Evolutionary conservation across 1,284 basidiomycete genomes (phyloP).

Genomic region (Cryptococcus floricola): DNA sequence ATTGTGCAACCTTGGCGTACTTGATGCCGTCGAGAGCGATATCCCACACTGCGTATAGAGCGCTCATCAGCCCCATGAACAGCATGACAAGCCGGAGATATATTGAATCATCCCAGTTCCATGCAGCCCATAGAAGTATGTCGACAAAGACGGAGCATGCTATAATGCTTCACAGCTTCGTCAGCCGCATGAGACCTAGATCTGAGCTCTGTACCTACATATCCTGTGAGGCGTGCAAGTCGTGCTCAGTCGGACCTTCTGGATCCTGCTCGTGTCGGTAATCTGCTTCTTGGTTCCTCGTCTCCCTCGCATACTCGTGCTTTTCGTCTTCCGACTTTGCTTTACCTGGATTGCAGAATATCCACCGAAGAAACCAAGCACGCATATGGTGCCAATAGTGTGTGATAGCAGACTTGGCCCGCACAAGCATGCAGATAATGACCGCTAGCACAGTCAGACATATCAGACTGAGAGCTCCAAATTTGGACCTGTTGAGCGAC

Average conservation of each 20-base stretch:
- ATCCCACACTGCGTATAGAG: conserved; percentile 34
- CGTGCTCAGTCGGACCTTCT: conserved; percentile 12
- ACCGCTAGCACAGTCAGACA: conserved; percentile 6
- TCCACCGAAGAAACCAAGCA: conserved; percentile 5
- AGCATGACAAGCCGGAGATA: conserved; percentile 33
- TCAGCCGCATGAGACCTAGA: not conserved
- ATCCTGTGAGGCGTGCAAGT: conserved; percentile 15
- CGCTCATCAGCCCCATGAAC: conserved; percentile 29
- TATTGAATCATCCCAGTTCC: conserved; percentile 33
- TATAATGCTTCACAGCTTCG: conserved; percentile 12
- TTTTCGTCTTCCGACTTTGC: conserved; percentile 2
- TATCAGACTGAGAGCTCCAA: conserved; percentile 9
- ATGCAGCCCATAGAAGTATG: conserved; percentile 13
- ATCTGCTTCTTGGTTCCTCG: conserved; percentile 8
- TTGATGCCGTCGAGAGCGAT: conserved; percentile 27
- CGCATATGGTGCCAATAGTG: conserved; percentile 6
- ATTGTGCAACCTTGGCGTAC: conserved; percentile 13
- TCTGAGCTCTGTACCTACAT: conserved; percentile 10
- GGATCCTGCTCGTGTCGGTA: conserved; percentile 9
- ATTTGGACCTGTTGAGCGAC: conserved; percentile 10
- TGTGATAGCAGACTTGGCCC: conserved; percentile 8
- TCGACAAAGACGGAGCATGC: conserved; percentile 11
- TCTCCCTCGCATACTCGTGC: conserved; percentile 3
- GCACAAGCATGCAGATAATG: conserved; percentile 9
- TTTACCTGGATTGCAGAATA: conserved; percentile 4